Evolutionary conservation across 2,329 filamentous ascomycete genomes (phyloP).

Genomic region (Dactylonectria estremocensis): DNA sequence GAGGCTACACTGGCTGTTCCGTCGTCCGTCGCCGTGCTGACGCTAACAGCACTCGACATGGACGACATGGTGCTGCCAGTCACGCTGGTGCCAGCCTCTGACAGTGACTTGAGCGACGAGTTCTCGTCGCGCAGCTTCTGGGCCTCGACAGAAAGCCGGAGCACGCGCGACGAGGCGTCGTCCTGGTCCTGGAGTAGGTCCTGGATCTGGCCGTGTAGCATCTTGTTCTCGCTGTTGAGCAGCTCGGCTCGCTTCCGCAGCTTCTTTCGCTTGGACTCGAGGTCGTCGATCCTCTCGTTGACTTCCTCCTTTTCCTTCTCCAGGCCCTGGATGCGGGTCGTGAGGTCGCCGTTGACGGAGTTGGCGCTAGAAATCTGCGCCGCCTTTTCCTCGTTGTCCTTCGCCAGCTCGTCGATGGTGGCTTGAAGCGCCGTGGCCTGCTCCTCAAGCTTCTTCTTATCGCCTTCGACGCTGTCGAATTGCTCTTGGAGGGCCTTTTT

Average conservation of each 20-base stretch:
- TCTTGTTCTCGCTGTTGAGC: slow-evolving; percentile 38
- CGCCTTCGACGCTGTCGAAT: slow-evolving; percentile 3
- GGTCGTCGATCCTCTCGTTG: slow-evolving; percentile 39
- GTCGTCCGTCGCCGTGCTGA: slow-evolving; percentile 27
- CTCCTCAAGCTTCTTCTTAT: slow-evolving; percentile 30
- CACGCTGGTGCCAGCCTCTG: slow-evolving; percentile 40
- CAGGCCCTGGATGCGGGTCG: slow-evolving; percentile 42
- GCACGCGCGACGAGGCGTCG: slow-evolving; percentile 41
- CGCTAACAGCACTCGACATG: slow-evolving; percentile 21
- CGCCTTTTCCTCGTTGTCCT: slow-evolving; percentile 44
- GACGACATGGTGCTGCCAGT: slow-evolving; percentile 42
- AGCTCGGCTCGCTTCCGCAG: slow-evolving; percentile 45
- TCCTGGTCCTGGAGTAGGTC: slow-evolving; percentile 44
- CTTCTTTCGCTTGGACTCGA: slow-evolving; percentile 44
- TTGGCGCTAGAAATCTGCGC: slow-evolving; percentile 41
- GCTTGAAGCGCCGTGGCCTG: slow-evolving; percentile 39
- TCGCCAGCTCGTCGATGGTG: slow-evolving; percentile 42
- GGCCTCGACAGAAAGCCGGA: slow-evolving; percentile 44
- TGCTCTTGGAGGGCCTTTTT: slow-evolving; percentile 41
- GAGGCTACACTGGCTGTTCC: slow-evolving; percentile 37
- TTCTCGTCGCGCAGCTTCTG: slow-evolving; percentile 44
- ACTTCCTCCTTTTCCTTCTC: slow-evolving; percentile 45
- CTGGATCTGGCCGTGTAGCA: slow-evolving; percentile 37
- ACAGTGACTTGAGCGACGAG: slow-evolving; percentile 36
- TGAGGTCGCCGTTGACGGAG: slow-evolving; percentile 44